Conservation (phyloP, 1,284 basidiomycete genomes). For the Naganishia albida region DNA sequence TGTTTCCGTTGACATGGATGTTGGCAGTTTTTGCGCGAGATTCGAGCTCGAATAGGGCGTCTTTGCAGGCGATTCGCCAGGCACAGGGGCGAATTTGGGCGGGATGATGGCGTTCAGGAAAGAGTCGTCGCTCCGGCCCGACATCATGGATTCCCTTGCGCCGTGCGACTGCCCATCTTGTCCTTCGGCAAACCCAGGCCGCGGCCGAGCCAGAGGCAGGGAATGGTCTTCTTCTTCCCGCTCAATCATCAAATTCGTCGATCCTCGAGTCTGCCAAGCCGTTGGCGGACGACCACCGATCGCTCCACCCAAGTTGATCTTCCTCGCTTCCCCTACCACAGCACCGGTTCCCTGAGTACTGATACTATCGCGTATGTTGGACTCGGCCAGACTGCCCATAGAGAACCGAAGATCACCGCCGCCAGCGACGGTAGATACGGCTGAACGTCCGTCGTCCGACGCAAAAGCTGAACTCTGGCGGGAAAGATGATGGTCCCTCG, state of each 20-base stretch:
- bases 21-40: conserved; percentile 8
- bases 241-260: not conserved
- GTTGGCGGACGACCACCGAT: not conserved
- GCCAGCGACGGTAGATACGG: conserved; percentile 34
- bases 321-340: conserved; percentile 24
- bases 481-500: not conserved
- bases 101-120: conserved; percentile 40
- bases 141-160: conserved; percentile 33
- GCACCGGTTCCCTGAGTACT: conserved; percentile 44
- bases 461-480: conserved; percentile 1
- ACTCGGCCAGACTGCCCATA: conserved; percentile 47
- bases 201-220: conserved; percentile 1
- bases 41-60: not conserved
- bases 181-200: conserved; percentile 4
- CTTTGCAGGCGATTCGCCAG: not conserved
- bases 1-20: conserved; percentile 19
- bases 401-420: conserved; percentile 51
- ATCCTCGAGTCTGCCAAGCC: conserved; percentile 8
- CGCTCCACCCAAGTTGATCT: conserved; percentile 10
- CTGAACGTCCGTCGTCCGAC: conserved; percentile 10
- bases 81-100: conserved; percentile 15
- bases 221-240: not conserved
- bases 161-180: not conserved
- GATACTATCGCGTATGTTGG: conserved; percentile 7
- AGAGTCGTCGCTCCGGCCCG: conserved; percentile 40